Evolutionary conservation across 2,329 filamentous ascomycete species (phyloP), one percentile per base, ranked within the genome.

Genomic region (Cercospora janseana): DNA sequence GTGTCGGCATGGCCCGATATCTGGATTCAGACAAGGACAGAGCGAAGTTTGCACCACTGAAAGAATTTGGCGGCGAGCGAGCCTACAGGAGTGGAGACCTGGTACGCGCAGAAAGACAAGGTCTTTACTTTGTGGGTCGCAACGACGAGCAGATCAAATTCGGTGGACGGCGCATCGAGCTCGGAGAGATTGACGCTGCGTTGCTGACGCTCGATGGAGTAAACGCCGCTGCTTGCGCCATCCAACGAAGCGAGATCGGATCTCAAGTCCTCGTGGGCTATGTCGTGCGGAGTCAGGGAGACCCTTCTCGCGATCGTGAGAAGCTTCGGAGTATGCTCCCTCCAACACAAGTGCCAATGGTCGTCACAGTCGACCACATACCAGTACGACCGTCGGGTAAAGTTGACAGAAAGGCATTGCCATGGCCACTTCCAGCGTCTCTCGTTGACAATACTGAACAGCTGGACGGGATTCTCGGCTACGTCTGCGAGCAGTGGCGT

Each of bases 231-330:
- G 47, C 47, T 18, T 44, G 47, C 15, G 34, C 47, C 21, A 42
- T 50, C 5, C 47, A 50, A 43, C 38, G 38, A 12, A 50, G 37
- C 18, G 38, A 50, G 29, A 35, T 45, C 28, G 47, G 47, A 12
- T 35, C 47, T 15, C 47, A 50, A 24, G 47, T 50, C 6, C 40
- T 50, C 10, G 47, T 50, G 12, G 47, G 47, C 24, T 50, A 50
- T 26, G 47, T 50, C 10, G 47, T 50, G 18, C 18, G 47, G 7
- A 50, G 26, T 35, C 13, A 34, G 13, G 28, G 20, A 23, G 8
- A 31, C 27, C 15, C 37, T 18, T 21, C 27, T n/a, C 27, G 26
- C 26, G 47, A 50, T 37, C 47, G 47, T 5, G 47, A 45, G 24
- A 34, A 31, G 28, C 47, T 50, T 18, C 38, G 38, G 20, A 45